Conservation (phyloP, 148 eudicot genomes). For the Silene uniflora region DNA sequence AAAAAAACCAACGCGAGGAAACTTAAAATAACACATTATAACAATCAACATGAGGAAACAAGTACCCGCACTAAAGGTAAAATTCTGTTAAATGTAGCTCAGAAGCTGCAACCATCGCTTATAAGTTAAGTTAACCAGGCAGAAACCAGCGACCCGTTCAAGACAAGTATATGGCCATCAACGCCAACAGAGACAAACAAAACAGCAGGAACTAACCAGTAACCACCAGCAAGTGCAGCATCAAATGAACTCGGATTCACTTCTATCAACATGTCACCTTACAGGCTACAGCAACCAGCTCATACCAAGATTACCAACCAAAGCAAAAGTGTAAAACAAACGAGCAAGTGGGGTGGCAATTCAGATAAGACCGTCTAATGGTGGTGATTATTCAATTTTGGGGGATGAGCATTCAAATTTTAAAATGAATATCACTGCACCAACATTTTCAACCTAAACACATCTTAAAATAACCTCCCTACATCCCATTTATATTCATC, state of each 20-base stretch:
- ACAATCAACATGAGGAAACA: not conserved
- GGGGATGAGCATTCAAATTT: not conserved
- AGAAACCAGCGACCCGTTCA: conserved; percentile 18
- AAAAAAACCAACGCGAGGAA: too few relatives aligned
- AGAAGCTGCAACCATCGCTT: not conserved
- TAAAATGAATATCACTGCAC: not conserved
- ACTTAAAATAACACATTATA: too few relatives aligned
- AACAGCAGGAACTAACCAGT: conserved; percentile 20
- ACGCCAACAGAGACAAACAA: conserved; percentile 13
- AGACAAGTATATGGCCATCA: conserved; percentile 14
- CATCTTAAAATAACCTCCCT: too few relatives aligned
- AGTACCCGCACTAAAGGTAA: not conserved
- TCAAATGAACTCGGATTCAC: conserved; percentile 19
- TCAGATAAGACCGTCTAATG: not conserved
- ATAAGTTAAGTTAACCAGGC: conserved; percentile 2
- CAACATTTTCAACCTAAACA: not conserved
- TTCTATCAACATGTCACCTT: conserved; percentile 19
- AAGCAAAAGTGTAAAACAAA: conserved; percentile 40
- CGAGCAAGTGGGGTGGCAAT: too few relatives aligned
- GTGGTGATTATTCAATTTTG: not conserved
- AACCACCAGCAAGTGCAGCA: conserved; percentile 28
- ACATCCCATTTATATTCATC: too few relatives aligned
- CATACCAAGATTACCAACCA: conserved; percentile 26
- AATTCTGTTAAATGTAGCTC: not conserved
- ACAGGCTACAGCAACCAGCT: conserved; percentile 13